phyloP scores from a whole-genome alignment of 805 yeast species.

The Lachancea sp. region DNA sequence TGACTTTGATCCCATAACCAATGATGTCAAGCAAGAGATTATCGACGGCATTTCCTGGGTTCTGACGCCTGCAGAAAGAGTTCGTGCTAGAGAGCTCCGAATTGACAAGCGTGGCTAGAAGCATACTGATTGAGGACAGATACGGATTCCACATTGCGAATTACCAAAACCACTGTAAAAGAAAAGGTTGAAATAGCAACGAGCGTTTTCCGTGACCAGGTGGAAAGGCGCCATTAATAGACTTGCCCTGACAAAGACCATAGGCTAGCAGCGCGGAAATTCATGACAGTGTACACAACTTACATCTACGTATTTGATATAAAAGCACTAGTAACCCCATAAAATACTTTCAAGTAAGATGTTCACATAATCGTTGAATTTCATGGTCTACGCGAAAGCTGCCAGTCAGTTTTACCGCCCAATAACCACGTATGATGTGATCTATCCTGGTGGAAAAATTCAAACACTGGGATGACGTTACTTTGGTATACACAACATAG shows the following conservation, averaged over 20 bases:
- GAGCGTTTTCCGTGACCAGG: too few species aligned
- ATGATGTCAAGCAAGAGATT: constrained; percentile 37
- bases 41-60: constrained; percentile 54
- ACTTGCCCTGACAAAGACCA: too few species aligned
- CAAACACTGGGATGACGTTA: background rate
- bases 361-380: background rate
- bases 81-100: constrained; percentile 52
- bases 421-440: background rate
- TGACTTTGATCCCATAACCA: constrained; percentile 33
- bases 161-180: too few species aligned
- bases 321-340: too few species aligned
- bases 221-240: too few species aligned
- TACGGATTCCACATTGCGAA: too few species aligned
- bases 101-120: constrained; percentile 31
- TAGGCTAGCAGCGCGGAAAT: too few species aligned
- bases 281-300: too few species aligned
- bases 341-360: too few species aligned
- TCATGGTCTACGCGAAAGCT: too few species aligned
- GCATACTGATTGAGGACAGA: too few species aligned
- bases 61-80: constrained; percentile 68
- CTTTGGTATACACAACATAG: background rate
- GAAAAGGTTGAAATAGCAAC: background rate
- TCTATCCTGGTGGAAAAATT: background rate
- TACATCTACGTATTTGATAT: too few species aligned
- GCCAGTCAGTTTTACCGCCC: constrained; percentile 3